Percentiles rank a stretch among this genome's conserved stretches.
Conservation (phyloP, 1,284 basidiomycete genomes). For the Filobasidium uniguttulatum region DNA sequence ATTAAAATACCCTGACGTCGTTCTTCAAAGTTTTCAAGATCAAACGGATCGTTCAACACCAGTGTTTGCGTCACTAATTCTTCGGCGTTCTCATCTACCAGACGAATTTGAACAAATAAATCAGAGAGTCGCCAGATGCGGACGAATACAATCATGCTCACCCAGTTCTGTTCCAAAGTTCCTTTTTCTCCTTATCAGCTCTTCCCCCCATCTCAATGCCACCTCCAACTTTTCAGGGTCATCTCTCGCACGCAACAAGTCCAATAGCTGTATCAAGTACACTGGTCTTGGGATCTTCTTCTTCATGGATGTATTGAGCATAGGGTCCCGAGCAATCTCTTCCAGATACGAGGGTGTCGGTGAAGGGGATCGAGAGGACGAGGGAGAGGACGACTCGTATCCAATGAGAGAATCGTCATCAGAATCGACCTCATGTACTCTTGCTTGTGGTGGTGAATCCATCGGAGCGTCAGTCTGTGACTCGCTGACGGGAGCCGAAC, state of each 20-base stretch:
- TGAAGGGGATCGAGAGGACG: conserved; percentile 64
- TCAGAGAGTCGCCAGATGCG: neutral
- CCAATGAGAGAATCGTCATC: conserved; percentile 73
- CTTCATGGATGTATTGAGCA: conserved; percentile 41
- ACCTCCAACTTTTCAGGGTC: conserved; percentile 64
- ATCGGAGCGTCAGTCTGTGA: conserved; percentile 18
- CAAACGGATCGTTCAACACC: conserved; percentile 67
- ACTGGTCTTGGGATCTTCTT: conserved; percentile 61
- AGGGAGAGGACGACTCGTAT: conserved; percentile 47
- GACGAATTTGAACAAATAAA: neutral
- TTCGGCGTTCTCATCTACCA: conserved; percentile 68
- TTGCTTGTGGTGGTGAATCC: conserved; percentile 20
- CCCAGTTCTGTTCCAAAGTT: conserved; percentile 73
- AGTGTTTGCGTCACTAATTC: conserved; percentile 58
- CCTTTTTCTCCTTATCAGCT: conserved; percentile 63
- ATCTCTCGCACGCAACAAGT: conserved; percentile 53
- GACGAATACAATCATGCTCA: conserved; percentile 30
- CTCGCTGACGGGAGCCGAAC: neutral
- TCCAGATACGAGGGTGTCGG: conserved; percentile 64
- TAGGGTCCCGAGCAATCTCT: conserved; percentile 73
- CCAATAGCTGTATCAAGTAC: conserved; percentile 65
- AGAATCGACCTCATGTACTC: conserved; percentile 37
- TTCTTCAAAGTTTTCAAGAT: conserved; percentile 62
- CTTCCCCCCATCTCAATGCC: conserved; percentile 61
- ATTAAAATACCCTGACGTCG: conserved; percentile 61